phyloP scores from a whole-genome alignment of 345 rosid species.

The Dovyalis caffra region DNA sequence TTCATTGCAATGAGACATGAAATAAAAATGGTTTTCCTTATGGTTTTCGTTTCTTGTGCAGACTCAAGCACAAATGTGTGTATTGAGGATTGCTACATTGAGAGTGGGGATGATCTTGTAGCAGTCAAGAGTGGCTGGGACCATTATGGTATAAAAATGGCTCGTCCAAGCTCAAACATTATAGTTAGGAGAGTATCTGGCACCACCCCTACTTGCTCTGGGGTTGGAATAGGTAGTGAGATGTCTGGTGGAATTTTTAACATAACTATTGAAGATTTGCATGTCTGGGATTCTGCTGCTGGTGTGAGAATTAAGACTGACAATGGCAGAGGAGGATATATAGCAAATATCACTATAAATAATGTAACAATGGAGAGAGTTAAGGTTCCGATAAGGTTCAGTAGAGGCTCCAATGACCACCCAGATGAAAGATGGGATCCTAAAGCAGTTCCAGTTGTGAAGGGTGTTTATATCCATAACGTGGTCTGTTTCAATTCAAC shows the following conservation, averaged over 20 bases:
- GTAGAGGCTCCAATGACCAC: conserved; percentile 91
- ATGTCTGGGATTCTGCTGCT: conserved; percentile 87
- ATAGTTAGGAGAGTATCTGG: conserved; percentile 73
- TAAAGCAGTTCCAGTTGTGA: conserved; percentile 69
- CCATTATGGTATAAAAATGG: conserved; percentile 79
- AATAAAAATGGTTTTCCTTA: neutral
- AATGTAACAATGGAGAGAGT: conserved; percentile 78
- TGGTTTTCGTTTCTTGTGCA: conserved; percentile 23
- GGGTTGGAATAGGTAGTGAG: conserved; percentile 94
- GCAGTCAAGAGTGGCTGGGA: conserved; percentile 99
- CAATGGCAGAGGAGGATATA: conserved; percentile 84
- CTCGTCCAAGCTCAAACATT: conserved; percentile 86
- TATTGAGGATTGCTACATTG: conserved; percentile 87
- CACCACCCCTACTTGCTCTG: conserved; percentile 93
- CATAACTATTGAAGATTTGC: conserved; percentile 62
- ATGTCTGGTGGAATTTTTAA: conserved; percentile 95
- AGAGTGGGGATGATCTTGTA: conserved; percentile 96
- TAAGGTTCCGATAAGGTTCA: conserved; percentile 78
- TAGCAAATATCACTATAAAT: conserved; percentile 58
- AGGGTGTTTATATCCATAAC: conserved; percentile 60
- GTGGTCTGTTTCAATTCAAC: conserved; percentile 69
- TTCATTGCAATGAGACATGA: neutral
- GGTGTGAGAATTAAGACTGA: conserved; percentile 92
- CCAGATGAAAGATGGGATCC: conserved; percentile 86
- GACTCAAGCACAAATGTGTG: conserved; percentile 90